Conservation (phyloP, 2,329 filamentous ascomycete species). For the Penicillium corylophilum region DNA sequence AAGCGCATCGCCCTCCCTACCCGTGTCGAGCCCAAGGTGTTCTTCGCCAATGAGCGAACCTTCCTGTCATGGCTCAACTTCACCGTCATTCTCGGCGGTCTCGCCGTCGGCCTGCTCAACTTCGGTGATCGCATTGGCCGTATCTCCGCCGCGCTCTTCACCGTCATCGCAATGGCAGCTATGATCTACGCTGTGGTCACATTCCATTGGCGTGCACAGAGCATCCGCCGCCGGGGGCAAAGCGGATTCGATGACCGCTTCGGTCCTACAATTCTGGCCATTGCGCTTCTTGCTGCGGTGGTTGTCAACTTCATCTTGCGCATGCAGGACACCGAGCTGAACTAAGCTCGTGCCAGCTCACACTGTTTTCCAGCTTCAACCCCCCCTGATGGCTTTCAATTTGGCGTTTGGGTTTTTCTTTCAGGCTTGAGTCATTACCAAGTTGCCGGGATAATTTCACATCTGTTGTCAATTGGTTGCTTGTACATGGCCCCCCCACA, state of each 20-base stretch:
- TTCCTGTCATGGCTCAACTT: slow-evolving; percentile 99
- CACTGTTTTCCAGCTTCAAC: not conserved
- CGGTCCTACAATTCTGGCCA: slow-evolving; percentile 84
- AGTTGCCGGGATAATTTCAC: too few species aligned
- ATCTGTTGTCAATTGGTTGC: too few species aligned
- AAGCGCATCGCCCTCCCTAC: slow-evolving; percentile 98
- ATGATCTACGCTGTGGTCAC: slow-evolving; percentile 95
- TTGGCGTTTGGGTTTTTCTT: not conserved
- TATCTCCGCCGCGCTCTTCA: slow-evolving; percentile 92
- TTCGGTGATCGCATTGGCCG: slow-evolving; percentile 94
- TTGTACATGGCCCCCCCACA: too few species aligned
- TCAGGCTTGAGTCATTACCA: too few species aligned
- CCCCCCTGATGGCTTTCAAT: not conserved
- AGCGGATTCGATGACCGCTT: slow-evolving; percentile 96
- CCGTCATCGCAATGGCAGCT: slow-evolving; percentile 85
- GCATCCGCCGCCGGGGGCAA: slow-evolving; percentile 85
- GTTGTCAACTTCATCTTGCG: slow-evolving; percentile 92
- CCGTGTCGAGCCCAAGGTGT: slow-evolving; percentile 98
- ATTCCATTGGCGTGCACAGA: slow-evolving; percentile 96
- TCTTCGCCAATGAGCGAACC: slow-evolving; percentile 99
- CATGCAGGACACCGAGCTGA: slow-evolving; percentile 31
- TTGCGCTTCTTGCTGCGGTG: slow-evolving; percentile 84
- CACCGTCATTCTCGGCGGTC: slow-evolving; percentile 93
- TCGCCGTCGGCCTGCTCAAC: slow-evolving; percentile 96
- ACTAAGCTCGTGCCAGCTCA: slow-evolving; percentile 5